Percentiles rank a stretch among this genome's conserved stretches.
phyloP scores from a whole-genome alignment of 371 early-diverging fungal genomes.

The Saksenaea oblongispora region DNA sequence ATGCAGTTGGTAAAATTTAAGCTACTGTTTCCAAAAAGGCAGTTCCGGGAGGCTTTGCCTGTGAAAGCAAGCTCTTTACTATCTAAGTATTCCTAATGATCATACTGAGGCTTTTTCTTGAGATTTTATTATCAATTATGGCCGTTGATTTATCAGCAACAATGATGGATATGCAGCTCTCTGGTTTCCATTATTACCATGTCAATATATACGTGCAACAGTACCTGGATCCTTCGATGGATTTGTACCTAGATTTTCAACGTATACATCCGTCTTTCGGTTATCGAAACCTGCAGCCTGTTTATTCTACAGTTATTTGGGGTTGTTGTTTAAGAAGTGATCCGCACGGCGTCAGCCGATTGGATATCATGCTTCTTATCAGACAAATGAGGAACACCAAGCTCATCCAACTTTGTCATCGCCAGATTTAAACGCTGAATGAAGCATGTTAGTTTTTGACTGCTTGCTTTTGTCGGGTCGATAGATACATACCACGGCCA shows the following conservation, averaged over 20 bases:
- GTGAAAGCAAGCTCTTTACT: too few relatives aligned
- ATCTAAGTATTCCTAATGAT: too few relatives aligned
- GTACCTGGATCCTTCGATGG: background rate
- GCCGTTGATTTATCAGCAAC: too few relatives aligned
- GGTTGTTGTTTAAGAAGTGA: background rate
- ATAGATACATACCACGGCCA: slow-evolving; percentile 38
- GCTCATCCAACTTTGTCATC: slow-evolving; percentile 42
- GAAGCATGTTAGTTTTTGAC: too few relatives aligned
- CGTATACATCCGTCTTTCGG: background rate
- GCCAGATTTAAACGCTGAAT: slow-evolving; percentile 43
- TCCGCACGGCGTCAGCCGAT: background rate
- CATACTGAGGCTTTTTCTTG: too few relatives aligned
- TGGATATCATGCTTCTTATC: background rate
- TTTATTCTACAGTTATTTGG: background rate
- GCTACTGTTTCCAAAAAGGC: too few relatives aligned
- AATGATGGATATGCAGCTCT: background rate
- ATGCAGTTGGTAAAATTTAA: too few relatives aligned
- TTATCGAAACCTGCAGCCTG: background rate
- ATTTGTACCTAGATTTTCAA: background rate
- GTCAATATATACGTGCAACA: background rate
- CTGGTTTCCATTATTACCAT: background rate
- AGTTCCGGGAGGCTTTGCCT: too few relatives aligned
- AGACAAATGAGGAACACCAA: slow-evolving; percentile 13
- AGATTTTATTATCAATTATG: too few relatives aligned
- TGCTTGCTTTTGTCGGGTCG: background rate